Evolutionary conservation across 2,329 filamentous ascomycete genomes (phyloP).

Genomic region (Monilinia aucupariae): DNA sequence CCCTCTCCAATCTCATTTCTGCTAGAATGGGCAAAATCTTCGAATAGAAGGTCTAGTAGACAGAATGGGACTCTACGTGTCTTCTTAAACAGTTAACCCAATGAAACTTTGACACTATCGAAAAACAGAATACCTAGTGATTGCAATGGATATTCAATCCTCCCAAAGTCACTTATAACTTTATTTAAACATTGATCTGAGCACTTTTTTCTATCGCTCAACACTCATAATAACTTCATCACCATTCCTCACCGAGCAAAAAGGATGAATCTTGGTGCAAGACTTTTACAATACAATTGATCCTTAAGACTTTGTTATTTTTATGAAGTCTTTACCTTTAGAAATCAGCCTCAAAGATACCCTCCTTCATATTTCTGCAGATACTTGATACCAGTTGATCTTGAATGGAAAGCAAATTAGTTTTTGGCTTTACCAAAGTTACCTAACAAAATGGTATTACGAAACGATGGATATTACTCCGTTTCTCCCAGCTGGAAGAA

Average conservation of each 20-base stretch:
- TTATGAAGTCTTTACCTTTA: neutral
- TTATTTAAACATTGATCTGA: too few species aligned
- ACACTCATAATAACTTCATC: neutral
- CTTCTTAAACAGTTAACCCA: too few species aligned
- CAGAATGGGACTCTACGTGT: too few species aligned
- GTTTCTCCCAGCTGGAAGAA: neutral
- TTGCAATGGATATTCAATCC: too few species aligned
- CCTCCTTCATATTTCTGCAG: neutral
- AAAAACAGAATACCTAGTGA: too few species aligned
- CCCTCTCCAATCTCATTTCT: too few species aligned
- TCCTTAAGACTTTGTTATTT: neutral
- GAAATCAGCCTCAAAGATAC: neutral
- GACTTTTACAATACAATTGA: slow-evolving; percentile 1
- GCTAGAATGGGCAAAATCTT: too few species aligned
- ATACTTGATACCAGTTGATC: slow-evolving; percentile 1
- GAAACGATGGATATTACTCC: slow-evolving; percentile 5
- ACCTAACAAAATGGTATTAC: slow-evolving; percentile 3
- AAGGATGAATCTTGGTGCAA: neutral
- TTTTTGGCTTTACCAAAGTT: neutral
- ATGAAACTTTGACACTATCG: too few species aligned
- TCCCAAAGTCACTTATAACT: too few species aligned
- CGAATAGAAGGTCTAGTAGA: too few species aligned
- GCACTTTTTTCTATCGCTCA: neutral
- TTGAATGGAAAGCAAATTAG: neutral
- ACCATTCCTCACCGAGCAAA: slow-evolving; percentile 1